Evolutionary conservation across 148 eudicot species (phyloP).

Genomic region (Spergularia marina): DNA sequence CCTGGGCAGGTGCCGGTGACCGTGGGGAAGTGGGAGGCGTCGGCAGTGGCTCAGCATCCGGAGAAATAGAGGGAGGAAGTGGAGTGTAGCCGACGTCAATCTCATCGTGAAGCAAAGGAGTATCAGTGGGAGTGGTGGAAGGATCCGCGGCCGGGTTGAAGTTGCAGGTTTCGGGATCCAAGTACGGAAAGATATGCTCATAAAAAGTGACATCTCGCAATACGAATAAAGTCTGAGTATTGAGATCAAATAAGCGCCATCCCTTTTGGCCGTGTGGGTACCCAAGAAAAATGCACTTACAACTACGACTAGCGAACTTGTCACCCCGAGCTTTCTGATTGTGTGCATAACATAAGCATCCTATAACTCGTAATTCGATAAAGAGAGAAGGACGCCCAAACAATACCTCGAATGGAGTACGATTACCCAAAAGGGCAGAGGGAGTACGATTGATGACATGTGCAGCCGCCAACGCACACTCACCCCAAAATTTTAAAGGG

Average conservation of each 20-base stretch:
- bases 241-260: neutral
- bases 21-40: too few relatives aligned
- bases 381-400: too few relatives aligned
- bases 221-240: neutral
- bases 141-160: neutral
- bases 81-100: neutral
- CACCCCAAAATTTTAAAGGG: neutral
- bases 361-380: too few relatives aligned
- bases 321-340: neutral
- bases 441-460: too few relatives aligned
- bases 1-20: too few relatives aligned
- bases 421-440: too few relatives aligned
- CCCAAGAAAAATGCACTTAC: neutral
- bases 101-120: too few relatives aligned
- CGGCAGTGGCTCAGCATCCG: too few relatives aligned
- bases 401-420: too few relatives aligned
- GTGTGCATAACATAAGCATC: slow-evolving; percentile 8
- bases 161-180: neutral
- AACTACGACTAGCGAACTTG: neutral
- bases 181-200: neutral
- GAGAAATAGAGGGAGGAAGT: too few relatives aligned
- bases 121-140: too few relatives aligned
- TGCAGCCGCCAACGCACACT: too few relatives aligned
- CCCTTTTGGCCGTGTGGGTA: neutral
- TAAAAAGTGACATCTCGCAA: neutral